Evolutionary conservation across 257 asterid genomes (phyloP).

Genomic region (Perilla frutescens): DNA sequence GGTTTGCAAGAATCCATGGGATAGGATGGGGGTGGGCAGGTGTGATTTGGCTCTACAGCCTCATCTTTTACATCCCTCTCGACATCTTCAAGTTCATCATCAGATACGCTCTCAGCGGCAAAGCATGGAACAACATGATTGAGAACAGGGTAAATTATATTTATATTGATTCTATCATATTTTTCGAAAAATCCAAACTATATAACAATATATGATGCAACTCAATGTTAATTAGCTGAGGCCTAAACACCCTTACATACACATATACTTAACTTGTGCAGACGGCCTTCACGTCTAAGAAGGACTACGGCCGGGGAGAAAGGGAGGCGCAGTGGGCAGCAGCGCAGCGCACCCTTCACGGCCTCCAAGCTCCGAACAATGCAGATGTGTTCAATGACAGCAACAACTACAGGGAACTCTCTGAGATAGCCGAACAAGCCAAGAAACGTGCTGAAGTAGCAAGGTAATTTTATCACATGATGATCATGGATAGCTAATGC

Average conservation of each 20-base stretch:
- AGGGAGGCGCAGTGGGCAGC: slow-evolving; percentile 63
- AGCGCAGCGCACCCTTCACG: slow-evolving; percentile 57
- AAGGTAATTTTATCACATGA: slow-evolving; percentile 26
- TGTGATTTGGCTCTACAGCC: slow-evolving; percentile 59
- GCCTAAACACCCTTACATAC: not conserved
- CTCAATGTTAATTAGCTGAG: too few species aligned
- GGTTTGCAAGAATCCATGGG: slow-evolving; percentile 51
- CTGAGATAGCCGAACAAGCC: slow-evolving; percentile 66
- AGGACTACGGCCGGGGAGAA: slow-evolving; percentile 59
- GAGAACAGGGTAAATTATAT: slow-evolving; percentile 45
- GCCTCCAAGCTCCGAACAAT: slow-evolving; percentile 48
- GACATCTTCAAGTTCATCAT: slow-evolving; percentile 56
- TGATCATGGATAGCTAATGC: too few species aligned
- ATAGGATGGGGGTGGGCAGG: slow-evolving; percentile 74
- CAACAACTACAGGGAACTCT: slow-evolving; percentile 51
- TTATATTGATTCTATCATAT: not conserved
- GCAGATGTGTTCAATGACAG: slow-evolving; percentile 39
- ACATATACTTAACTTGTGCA: not conserved
- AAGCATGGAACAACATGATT: slow-evolving; percentile 57
- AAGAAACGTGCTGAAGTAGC: slow-evolving; percentile 64
- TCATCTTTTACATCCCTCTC: slow-evolving; percentile 54
- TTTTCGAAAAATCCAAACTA: too few species aligned
- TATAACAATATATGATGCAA: too few species aligned
- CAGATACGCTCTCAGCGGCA: slow-evolving; percentile 52
- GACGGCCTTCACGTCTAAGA: slow-evolving; percentile 60